Base-by-base conservation (phyloP, 2,329 filamentous ascomycete genomes). In the Cercospora sp. region DNA sequence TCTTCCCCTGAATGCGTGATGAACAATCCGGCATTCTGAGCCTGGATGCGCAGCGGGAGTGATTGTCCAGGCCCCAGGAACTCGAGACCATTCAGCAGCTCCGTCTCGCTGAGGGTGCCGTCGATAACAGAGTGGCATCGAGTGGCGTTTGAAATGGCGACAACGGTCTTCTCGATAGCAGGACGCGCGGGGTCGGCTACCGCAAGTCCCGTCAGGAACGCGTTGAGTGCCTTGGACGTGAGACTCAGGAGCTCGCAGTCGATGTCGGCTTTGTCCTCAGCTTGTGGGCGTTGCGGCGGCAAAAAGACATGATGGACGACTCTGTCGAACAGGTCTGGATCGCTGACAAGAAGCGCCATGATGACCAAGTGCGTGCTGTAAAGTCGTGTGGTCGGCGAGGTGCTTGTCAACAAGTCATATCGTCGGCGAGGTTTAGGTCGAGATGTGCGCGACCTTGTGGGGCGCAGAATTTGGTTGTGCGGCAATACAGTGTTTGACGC, bases 221-320 rank as follows among this genome's bases (percentile, higher is more conserved):
- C 57, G 8, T 26, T 16, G 9, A 69, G 48, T 20, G 62, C 65
- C 12, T 62, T 51, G 18, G 13, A 26, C 5, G 51, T 53, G 8
- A 63, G 36, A 9, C 30, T 39, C 6, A 67, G 58, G 10, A 69
- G 48, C 13, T 55, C 51, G 61, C 28, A 18, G 30, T 67, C 68
- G 51, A 60, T 60, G 30, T 39, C 39, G 28, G 59, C 33, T 18
- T 53, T 42, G 33, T 67, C 65, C 20, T 63, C 61, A 16, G 58
- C 23, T 26, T 68, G 66, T n/a, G 69, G 69, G 2, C 67, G 64
- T 36, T 67, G 57, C 7, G 80, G 77, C n/a, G 82, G 82, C 0
- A 84, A 70, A 13, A 82, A 80, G 20, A 84, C 70, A 67, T 84
- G 82, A 63, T 83, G 77, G 66, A 80, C 63, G 36, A 73, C 18